These are phyloP conservation scores for Ephemerocybe angulata DNA, from an alignment of 768 basidiomycete genomes.

Conservation along the genomic window DNA sequence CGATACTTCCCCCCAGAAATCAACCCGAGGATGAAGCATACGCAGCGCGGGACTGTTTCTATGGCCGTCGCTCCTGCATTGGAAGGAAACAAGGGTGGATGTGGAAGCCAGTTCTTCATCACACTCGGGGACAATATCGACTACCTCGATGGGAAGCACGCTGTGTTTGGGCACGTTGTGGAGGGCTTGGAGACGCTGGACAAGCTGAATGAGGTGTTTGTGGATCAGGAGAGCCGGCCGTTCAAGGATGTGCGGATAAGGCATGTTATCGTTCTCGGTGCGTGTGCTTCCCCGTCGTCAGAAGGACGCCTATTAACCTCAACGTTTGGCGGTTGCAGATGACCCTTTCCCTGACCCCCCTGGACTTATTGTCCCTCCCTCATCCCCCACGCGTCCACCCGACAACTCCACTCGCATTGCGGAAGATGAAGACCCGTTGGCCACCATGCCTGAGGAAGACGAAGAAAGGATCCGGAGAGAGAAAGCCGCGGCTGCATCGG, in stretches of 20 bases:
- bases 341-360: slow-evolving; percentile 92
- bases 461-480: slow-evolving; percentile 77
- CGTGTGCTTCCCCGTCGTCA: slow-evolving; percentile 9
- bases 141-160: slow-evolving; percentile 90
- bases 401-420: slow-evolving; percentile 88
- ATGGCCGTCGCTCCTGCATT: slow-evolving; percentile 94
- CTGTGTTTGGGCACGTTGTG: slow-evolving; percentile 93
- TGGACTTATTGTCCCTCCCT: slow-evolving; percentile 67
- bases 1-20: slow-evolving; percentile 90
- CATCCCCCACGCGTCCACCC: slow-evolving; percentile 75
- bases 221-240: slow-evolving; percentile 85
- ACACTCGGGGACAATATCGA: slow-evolving; percentile 89
- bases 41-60: slow-evolving; percentile 81
- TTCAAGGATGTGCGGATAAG: slow-evolving; percentile 92
- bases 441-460: slow-evolving; percentile 80
- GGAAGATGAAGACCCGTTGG: slow-evolving; percentile 90
- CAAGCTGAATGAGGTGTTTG: slow-evolving; percentile 88
- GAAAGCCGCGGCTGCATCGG: slow-evolving; percentile 88
- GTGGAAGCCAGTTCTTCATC: slow-evolving; percentile 96
- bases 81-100: slow-evolving; percentile 61
- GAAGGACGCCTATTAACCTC: not conserved
- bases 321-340: slow-evolving; percentile 47
- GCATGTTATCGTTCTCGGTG: slow-evolving; percentile 94
- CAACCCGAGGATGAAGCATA: slow-evolving; percentile 79
- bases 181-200: slow-evolving; percentile 91